Evolutionary conservation across 2,329 filamentous ascomycete species (phyloP).

Genomic region (Helotiales sp.): DNA sequence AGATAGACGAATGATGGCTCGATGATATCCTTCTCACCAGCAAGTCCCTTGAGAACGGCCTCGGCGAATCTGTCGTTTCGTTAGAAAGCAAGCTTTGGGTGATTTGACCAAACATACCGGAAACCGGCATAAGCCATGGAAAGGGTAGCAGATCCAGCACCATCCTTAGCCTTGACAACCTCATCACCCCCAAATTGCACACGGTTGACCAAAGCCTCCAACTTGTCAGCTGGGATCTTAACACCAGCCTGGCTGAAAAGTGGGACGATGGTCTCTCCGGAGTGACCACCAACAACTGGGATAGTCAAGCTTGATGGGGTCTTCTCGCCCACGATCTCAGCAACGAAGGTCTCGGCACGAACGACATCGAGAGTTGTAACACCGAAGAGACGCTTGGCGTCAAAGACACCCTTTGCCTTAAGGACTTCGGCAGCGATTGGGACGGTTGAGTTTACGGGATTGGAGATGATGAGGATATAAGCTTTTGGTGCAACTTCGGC

Average conservation of each 20-base stretch:
- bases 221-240: slow-evolving; percentile 85
- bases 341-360: slow-evolving; percentile 95
- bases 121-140: slow-evolving; percentile 97
- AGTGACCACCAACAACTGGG: slow-evolving; percentile 95
- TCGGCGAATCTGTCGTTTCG: slow-evolving; percentile 75
- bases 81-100: slow-evolving; percentile 18
- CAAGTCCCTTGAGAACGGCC: slow-evolving; percentile 90
- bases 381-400: slow-evolving; percentile 95
- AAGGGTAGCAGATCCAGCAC: slow-evolving; percentile 85
- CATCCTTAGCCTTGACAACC: slow-evolving; percentile 94
- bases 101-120: slow-evolving; percentile 61
- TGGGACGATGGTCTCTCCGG: slow-evolving; percentile 96
- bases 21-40: slow-evolving; percentile 89
- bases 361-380: slow-evolving; percentile 99
- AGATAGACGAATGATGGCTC: slow-evolving; percentile 98
- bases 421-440: slow-evolving; percentile 97
- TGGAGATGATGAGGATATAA: slow-evolving; percentile 95
- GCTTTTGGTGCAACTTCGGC: slow-evolving; percentile 91
- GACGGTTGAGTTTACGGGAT: slow-evolving; percentile 99
- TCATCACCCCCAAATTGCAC: slow-evolving; percentile 98
- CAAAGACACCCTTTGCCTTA: slow-evolving; percentile 90
- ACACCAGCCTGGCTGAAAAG: slow-evolving; percentile 90
- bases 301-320: slow-evolving; percentile 83
- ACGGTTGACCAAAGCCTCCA: slow-evolving; percentile 88
- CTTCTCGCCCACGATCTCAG: slow-evolving; percentile 80